phyloP scores from a whole-genome alignment of 73 alveolate species.

The Effrenium voratum region DNA sequence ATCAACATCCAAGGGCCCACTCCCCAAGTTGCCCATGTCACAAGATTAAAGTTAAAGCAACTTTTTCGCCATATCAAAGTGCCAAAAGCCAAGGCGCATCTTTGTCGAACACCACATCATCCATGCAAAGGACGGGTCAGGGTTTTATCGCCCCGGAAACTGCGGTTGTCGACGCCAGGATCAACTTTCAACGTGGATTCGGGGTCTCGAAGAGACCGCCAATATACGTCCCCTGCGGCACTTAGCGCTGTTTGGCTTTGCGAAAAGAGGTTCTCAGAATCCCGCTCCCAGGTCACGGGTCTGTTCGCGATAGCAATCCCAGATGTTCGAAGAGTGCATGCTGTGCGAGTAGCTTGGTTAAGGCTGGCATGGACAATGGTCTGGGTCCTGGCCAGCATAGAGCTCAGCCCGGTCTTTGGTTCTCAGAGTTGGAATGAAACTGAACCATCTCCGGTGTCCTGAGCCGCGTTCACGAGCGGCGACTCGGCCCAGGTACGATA shows the following conservation, averaged over 20 bases:
- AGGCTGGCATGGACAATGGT: constrained; percentile 25
- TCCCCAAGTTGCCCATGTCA: too few species aligned
- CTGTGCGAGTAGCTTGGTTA: too few species aligned
- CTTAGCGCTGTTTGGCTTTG: not conserved
- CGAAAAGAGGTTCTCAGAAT: too few species aligned
- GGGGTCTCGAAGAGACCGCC: constrained; percentile 91
- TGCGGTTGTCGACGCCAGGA: not conserved
- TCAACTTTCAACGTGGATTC: constrained; percentile 89
- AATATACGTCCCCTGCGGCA: not conserved
- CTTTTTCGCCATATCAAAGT: too few species aligned
- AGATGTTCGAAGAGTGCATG: too few species aligned
- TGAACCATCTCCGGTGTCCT: too few species aligned
- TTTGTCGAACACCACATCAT: constrained; percentile 25
- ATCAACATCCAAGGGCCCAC: too few species aligned
- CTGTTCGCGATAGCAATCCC: too few species aligned
- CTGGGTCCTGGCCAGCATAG: not conserved
- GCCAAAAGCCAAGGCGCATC: not conserved
- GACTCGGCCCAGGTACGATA: constrained; percentile 14
- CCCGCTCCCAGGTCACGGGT: too few species aligned
- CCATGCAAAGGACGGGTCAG: constrained; percentile 32
- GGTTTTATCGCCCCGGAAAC: not conserved
- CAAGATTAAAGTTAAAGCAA: too few species aligned
- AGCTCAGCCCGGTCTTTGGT: not conserved
- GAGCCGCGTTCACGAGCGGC: too few species aligned
- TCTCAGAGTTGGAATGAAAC: too few species aligned